Base-by-base conservation (phyloP, 2,329 filamentous ascomycete species). In the Endoconidiophora laricicola region DNA sequence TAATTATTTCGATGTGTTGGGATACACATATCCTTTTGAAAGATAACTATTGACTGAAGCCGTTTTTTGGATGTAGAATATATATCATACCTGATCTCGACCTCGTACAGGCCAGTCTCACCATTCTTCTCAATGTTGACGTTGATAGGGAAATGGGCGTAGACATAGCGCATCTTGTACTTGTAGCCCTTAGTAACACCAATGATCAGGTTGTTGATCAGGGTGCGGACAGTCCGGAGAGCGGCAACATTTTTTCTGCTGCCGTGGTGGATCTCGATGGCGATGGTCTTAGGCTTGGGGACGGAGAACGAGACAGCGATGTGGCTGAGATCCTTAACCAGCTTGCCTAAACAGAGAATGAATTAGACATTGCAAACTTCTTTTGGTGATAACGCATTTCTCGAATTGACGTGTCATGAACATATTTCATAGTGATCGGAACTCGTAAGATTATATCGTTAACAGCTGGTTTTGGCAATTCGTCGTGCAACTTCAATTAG, bases 151-250 rank as follows among this genome's bases (percentile, higher is more conserved):
- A 98, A 98, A 83, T 98, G 91, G 69, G 91, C 91, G 71, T 98
- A 98, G 72, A 98, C 91, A 77, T 98, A 98, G 66, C 93, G 86
- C 90, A 98, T 96, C 86, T 98, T 98, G 84, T 98, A 98, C 78
- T 93, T 93, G 86, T 83, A 98, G 62, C 91, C 91, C 78, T 90
- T 94, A 69, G 91, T 98, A 60, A 98, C 91, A 71, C 91, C 91
- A 64, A 88, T 81, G 71, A 98, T 85, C 74, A 98, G 70, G 83
- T 98, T 98, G 80, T 93, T 86, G 79, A 98, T 94, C 72, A 96
- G 72, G 59, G 90, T 90, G 67, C 87, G 86, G 74, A 98, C 91
- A 65, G 91, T 98, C 65, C 91, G 87, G 71, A 98, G 87, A 61
- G 90, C 86, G 66, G 91, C 91, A 67, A 98, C 84, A 69, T 86